Percentiles rank a stretch among this genome's conserved stretches.
phyloP scores from a whole-genome alignment of 805 yeast species.

The Wickerhamomyces alni region DNA sequence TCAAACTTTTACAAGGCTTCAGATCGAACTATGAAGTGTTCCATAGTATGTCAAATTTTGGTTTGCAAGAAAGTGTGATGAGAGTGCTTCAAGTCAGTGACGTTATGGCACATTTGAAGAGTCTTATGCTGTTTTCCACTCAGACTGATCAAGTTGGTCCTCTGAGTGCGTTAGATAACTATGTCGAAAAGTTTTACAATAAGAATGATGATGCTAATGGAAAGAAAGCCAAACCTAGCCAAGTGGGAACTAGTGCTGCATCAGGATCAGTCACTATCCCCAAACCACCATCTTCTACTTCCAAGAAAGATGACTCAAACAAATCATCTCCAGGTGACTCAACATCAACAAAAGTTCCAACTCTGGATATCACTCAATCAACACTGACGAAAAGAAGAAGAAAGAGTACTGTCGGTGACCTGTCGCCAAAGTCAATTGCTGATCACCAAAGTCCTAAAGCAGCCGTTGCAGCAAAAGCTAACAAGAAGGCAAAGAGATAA shows the following conservation, averaged over 20 bases:
- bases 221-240: slow-evolving; percentile 2
- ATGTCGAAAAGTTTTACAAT: slow-evolving; percentile 19
- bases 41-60: slow-evolving; percentile 46
- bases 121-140: slow-evolving; percentile 54
- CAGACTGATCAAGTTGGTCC: slow-evolving; percentile 47
- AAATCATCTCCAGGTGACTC: slow-evolving; percentile 2
- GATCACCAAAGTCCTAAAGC: slow-evolving; percentile 11
- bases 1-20: slow-evolving; percentile 23
- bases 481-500: slow-evolving; percentile 2
- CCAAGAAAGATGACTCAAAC: neutral
- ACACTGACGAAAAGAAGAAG: slow-evolving; percentile 30
- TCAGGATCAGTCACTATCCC: no score
- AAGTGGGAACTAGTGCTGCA: no score
- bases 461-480: neutral
- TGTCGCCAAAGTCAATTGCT: slow-evolving; percentile 18
- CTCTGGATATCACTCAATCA: slow-evolving; percentile 28
- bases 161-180: slow-evolving; percentile 43
- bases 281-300: neutral
- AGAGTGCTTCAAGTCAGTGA: slow-evolving; percentile 71
- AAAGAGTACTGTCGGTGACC: slow-evolving; percentile 18
- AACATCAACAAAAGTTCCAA: slow-evolving; percentile 11
- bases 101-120: slow-evolving; percentile 65
- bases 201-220: slow-evolving; percentile 1
- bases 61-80: slow-evolving; percentile 61
- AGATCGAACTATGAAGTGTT: slow-evolving; percentile 39